Conservation (phyloP, 129 eudicot genomes). For the Ambrosia trifida region DNA sequence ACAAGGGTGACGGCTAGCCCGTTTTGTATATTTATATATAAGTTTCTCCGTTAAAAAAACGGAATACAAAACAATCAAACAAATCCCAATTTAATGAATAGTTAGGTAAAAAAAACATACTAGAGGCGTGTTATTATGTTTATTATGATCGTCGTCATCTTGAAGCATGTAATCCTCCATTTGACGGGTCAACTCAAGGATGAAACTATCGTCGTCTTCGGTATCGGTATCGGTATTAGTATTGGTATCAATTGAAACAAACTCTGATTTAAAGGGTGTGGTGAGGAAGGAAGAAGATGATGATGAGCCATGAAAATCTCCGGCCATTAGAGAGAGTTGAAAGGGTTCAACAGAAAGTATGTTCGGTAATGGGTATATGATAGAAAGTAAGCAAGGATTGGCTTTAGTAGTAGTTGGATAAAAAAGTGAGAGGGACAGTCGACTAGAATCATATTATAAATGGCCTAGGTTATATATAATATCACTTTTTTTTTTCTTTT, state of each 20-base stretch:
- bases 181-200: conserved; percentile 59
- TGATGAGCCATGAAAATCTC: not conserved
- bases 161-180: conserved; percentile 74
- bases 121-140: not conserved
- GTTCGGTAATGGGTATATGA: conserved; percentile 13
- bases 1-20: too few species aligned
- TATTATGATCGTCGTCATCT: conserved; percentile 44
- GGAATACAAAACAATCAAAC: too few species aligned
- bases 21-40: too few species aligned
- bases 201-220: conserved; percentile 45
- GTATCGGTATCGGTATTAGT: conserved; percentile 6
- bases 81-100: too few species aligned
- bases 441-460: not conserved
- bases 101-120: not conserved
- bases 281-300: conserved; percentile 23
- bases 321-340: conserved; percentile 20
- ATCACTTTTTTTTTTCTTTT: not conserved
- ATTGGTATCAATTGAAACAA: conserved; percentile 11
- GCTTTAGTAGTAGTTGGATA: not conserved
- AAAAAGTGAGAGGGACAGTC: not conserved
- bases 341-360: conserved; percentile 15
- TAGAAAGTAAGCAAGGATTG: not conserved
- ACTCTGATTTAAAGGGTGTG: conserved; percentile 25
- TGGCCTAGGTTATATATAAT: not conserved
- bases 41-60: too few species aligned